phyloP scores from a whole-genome alignment of 2,329 filamentous ascomycete species.

The Ophiostoma ulmi region DNA sequence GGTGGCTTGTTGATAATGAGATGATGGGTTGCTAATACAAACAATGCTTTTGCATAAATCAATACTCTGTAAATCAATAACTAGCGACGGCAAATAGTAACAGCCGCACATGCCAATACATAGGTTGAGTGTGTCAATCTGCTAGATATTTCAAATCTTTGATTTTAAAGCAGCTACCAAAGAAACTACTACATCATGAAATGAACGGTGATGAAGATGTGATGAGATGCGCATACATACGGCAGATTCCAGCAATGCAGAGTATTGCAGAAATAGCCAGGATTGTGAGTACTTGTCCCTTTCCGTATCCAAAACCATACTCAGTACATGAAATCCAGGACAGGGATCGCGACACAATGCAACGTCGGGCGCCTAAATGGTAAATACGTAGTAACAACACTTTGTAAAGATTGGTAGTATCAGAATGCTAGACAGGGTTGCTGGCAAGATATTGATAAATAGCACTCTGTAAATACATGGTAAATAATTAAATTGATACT shows the following conservation, averaged over 20 bases:
- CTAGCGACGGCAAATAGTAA: conserved; percentile 6
- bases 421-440: neutral
- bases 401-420: neutral
- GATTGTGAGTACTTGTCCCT: too few species aligned
- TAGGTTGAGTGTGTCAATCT: too few species aligned
- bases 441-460: neutral
- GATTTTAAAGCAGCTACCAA: neutral
- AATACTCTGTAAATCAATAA: neutral
- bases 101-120: neutral
- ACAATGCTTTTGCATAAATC: neutral
- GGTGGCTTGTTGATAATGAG: neutral
- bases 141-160: too few species aligned
- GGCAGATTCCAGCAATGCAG: neutral
- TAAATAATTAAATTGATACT: neutral
- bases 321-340: neutral
- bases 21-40: neutral
- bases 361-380: conserved; percentile 11
- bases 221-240: neutral
- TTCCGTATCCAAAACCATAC: too few species aligned
- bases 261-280: neutral
- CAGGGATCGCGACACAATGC: conserved; percentile 6
- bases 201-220: neutral
- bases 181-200: neutral
- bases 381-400: neutral
- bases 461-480: too few species aligned